Percentiles rank a stretch among this genome's conserved stretches.
Conservation (phyloP, 805 yeast genomes). For the Ogataea haglerorum region DNA sequence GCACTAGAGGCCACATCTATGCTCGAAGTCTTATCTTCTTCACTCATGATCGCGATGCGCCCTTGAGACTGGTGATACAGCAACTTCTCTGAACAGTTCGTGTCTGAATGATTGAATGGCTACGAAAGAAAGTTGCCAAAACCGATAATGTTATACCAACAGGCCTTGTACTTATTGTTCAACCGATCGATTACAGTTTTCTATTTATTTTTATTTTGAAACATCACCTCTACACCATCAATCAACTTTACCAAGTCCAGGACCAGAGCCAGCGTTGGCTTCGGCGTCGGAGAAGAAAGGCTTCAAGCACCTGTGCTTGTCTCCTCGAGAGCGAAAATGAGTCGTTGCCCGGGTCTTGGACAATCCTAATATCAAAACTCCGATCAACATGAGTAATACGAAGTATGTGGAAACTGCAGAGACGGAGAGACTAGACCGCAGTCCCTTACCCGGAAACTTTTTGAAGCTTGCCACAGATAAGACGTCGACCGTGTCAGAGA, state of each 20-base stretch:
- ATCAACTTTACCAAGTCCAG: conserved; percentile 9
- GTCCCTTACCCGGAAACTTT: conserved; percentile 2
- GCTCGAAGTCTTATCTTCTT: conserved; percentile 6
- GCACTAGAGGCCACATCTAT: conserved; percentile 11
- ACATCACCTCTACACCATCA: neutral
- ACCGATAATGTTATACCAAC: too few species aligned
- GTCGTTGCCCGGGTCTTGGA: neutral
- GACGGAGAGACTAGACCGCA: conserved; percentile 12
- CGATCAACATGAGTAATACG: conserved; percentile 5
- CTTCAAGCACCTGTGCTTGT: conserved; percentile 2
- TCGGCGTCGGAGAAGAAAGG: conserved; percentile 10
- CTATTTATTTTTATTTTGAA: neutral
- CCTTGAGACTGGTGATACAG: conserved; percentile 2
- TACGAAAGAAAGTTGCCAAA: neutral
- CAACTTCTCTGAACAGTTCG: neutral
- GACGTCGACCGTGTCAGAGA: conserved; percentile 10
- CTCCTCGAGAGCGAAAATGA: neutral
- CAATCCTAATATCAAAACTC: conserved; percentile 4
- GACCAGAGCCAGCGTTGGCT: conserved; percentile 1
- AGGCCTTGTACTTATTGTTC: neutral
- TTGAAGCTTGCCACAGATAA: conserved; percentile 13
- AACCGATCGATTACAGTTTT: neutral
- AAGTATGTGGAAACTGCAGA: conserved; percentile 7
- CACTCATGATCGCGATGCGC: conserved; percentile 4
- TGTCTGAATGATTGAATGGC: too few species aligned